Percentiles rank a stretch among this genome's conserved stretches.
Evolutionary conservation across 2,329 filamentous ascomycete species (phyloP).

Genomic region (Penicillium griseofulvum): DNA sequence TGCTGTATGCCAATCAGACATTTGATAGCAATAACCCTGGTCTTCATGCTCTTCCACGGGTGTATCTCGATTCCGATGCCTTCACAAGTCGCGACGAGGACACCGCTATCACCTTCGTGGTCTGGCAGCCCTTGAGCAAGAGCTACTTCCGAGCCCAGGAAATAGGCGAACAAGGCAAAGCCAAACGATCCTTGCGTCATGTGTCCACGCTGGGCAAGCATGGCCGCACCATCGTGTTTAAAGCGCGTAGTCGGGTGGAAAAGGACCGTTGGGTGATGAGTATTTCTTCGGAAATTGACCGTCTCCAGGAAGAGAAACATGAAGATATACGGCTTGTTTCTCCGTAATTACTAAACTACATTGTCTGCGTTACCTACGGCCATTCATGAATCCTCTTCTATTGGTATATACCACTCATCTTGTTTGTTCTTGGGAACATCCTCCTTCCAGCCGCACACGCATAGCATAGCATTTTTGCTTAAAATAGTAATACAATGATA

Average conservation of each 20-base stretch:
- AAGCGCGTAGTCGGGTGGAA: constrained; percentile 62
- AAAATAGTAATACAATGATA: constrained; percentile 20
- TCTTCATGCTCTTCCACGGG: constrained; percentile 57
- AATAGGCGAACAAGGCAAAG: constrained; percentile 38
- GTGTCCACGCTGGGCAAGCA: constrained; percentile 61
- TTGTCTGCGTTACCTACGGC: not conserved
- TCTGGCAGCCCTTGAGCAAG: constrained; percentile 61
- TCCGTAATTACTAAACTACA: constrained; percentile 6
- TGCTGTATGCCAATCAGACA: constrained; percentile 63
- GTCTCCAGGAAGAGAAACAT: constrained; percentile 47
- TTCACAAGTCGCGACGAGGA: constrained; percentile 65
- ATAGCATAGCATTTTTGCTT: not conserved
- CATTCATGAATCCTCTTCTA: constrained; percentile 1
- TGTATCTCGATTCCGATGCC: constrained; percentile 57
- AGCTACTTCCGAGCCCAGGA: constrained; percentile 53
- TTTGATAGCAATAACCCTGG: constrained; percentile 63
- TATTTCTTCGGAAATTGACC: constrained; percentile 65
- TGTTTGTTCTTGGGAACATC: not conserved
- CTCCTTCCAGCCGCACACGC: not conserved
- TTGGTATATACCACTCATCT: not conserved
- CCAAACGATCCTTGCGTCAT: constrained; percentile 51
- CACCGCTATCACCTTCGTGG: constrained; percentile 65
- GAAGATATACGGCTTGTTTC: constrained; percentile 52
- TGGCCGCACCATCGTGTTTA: constrained; percentile 64
- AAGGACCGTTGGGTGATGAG: constrained; percentile 67